Evolutionary conservation across 2,329 filamentous ascomycete genomes (phyloP), one percentile per base, ranked within the genome.

Genomic region (Arachnopeziza araneosa): DNA sequence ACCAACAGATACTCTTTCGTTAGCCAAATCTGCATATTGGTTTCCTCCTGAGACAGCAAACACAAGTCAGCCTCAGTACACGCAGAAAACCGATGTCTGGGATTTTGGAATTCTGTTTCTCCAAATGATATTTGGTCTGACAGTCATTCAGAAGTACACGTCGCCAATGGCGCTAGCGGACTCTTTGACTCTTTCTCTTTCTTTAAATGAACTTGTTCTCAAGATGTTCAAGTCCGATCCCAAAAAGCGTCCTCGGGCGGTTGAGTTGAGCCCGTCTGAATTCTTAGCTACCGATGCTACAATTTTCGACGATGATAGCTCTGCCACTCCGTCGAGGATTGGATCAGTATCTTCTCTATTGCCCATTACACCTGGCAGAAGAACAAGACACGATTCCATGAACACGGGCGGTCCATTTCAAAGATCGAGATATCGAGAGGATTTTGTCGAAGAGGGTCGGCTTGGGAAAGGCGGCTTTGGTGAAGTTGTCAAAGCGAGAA

Each of bases 391-490:
- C 59, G 88, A 90, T 60, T 91, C 88, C 1, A 80, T 80, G 66
- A 80, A 76, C 56, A 79, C 79, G 19, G 75, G 78, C 17, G 76
- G 76, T 1, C 72, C 79, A 2, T 79, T 84, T 52, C 64, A 65
- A 12, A 84, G 93, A 62, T 99, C 70, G 17, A 85, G 93, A 63
- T 99, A 96, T 71, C 83, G 83, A 12, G 89, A 89, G 69, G 95
- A 98, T 68, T 99, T 96, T 75, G 87, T 93, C 21, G 93, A 98
- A 75, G 87, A 95, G 70, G 91, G 91, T 17, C 85, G 90, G 4
- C 80, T 99, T 14, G 95, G 95, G 2, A 96, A 93, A 72, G 95
- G 95, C 51, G 95, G 93, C 0, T 99, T 96, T 75, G 95, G 95
- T 5, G 91, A 97, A 75, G 95, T 99, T 23, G 91, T 98, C 58